Base-by-base conservation (phyloP, 192 early-diverging fungal genomes). In the Coemansia sp. region DNA sequence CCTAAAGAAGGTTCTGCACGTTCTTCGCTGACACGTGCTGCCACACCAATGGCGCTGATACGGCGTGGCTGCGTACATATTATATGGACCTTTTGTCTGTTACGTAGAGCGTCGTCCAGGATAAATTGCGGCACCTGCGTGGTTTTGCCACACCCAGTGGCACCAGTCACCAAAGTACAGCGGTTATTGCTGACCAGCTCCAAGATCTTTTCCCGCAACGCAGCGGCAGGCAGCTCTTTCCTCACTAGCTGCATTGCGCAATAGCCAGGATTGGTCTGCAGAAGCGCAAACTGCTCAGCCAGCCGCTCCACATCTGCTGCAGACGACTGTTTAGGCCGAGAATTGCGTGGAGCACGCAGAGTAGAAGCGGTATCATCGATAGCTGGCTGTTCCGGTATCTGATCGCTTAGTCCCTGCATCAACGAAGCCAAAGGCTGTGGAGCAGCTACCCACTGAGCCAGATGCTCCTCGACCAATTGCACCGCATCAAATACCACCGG, bases 21-120 rank as follows among this genome's bases (percentile, higher is more conserved):
- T 67, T 92, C 90, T 1, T 63, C 59, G 8, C 87, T 86, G 14
- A 92, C 88, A 22, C 89, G 72, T 30, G 80, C 61, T 1, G 89
- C 91, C 0, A 91, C 86, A 49, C 86, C 83, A 29, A 88, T 84
- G 10, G 89, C 88, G 55, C 87, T 87, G 69, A 97, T 90, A 10
- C 94, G 85, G 18, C 96, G 80, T 7, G 96, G 96, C 73, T 97
- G 96, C 10, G 96, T 97, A 66, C 94, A 92, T 0, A 94, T 84
- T 48, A 97, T 91, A 61, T 83, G 64, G 81, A 73, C 82, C 16
- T 78, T 60, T 38, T 61, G 42, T 20, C 81, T 73, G 8, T 56
- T 38, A 3, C 25, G 31, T 45, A 94, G 87, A 10, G 87, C 88
- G 12, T 77, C 83, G 55, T 91, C 89, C 22, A 97, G 72, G 32